phyloP scores from a whole-genome alignment of 2,329 filamentous ascomycete genomes.

The Rugonectria rugulosa region DNA sequence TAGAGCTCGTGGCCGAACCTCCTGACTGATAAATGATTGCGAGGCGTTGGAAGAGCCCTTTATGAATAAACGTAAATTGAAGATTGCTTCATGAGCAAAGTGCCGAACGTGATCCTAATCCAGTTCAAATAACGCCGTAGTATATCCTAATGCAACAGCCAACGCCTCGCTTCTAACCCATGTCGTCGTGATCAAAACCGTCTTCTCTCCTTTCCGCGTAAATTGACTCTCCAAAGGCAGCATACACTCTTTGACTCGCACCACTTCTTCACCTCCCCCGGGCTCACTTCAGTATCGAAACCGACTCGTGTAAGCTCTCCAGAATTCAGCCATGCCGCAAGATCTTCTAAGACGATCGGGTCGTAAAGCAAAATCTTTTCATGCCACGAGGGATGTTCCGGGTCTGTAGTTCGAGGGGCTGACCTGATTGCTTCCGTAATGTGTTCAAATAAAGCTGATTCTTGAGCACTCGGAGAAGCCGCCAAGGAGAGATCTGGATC shows the following conservation, averaged over 20 bases:
- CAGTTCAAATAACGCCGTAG: slow-evolving; percentile 9
- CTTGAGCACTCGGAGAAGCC: slow-evolving; percentile 49
- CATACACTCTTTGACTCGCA: slow-evolving; percentile 88
- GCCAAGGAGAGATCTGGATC: slow-evolving; percentile 54
- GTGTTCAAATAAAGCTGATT: slow-evolving; percentile 55
- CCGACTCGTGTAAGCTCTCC: slow-evolving; percentile 69
- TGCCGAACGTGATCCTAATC: slow-evolving; percentile 8
- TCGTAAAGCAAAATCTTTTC: slow-evolving; percentile 96
- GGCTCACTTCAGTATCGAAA: slow-evolving; percentile 70
- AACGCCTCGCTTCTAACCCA: slow-evolving; percentile 27
- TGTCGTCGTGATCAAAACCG: slow-evolving; percentile 45
- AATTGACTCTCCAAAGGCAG: slow-evolving; percentile 74
- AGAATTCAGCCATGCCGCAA: slow-evolving; percentile 82
- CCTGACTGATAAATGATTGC: background rate
- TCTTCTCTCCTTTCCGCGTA: slow-evolving; percentile 62
- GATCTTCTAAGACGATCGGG: slow-evolving; percentile 85
- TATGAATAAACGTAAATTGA: background rate
- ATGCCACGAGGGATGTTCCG: slow-evolving; percentile 73
- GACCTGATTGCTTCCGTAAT: slow-evolving; percentile 64
- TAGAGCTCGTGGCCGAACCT: background rate
- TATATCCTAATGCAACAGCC: slow-evolving; percentile 5
- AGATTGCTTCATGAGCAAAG: background rate
- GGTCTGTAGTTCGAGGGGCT: slow-evolving; percentile 58
- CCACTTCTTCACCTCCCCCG: slow-evolving; percentile 81
- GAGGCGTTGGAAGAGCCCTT: background rate